Evolutionary conservation across 345 rosid genomes (phyloP).

Genomic region (Ceriops decandra): DNA sequence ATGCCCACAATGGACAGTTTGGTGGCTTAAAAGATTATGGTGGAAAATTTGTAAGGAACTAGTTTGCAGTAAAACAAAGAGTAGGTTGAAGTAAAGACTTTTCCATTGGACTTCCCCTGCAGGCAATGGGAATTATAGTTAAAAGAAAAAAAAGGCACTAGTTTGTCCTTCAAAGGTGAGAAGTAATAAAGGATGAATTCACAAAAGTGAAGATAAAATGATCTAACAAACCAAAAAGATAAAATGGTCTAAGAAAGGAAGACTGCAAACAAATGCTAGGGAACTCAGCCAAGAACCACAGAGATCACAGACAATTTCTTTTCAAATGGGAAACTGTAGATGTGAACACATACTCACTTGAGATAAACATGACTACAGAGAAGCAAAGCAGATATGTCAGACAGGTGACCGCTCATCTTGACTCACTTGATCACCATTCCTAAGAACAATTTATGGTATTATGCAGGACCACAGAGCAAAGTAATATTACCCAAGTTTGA

Average conservation of each 20-base stretch:
- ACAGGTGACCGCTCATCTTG: background rate
- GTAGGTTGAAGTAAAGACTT: background rate
- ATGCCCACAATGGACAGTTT: background rate
- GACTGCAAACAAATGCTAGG: background rate
- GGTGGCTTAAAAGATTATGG: background rate
- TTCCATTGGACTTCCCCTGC: constrained; percentile 44
- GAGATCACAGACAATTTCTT: background rate
- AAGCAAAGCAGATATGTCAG: no score
- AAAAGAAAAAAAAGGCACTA: background rate
- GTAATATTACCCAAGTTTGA: constrained; percentile 53
- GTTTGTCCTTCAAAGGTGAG: background rate
- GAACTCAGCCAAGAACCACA: background rate
- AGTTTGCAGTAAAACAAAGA: background rate
- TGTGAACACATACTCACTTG: background rate
- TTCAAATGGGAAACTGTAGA: background rate
- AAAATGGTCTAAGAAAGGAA: background rate
- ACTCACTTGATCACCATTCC: background rate
- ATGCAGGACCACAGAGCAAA: background rate
- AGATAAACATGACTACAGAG: background rate
- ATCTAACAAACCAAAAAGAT: background rate
- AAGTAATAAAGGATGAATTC: no score
- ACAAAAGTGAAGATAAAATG: no score
- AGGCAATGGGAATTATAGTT: constrained; percentile 13
- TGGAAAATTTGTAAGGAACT: background rate
- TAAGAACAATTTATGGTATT: background rate